These are phyloP conservation scores for Pichia cabralensis DNA, from an alignment of 805 yeast genomes.

Conservation along the genomic window DNA sequence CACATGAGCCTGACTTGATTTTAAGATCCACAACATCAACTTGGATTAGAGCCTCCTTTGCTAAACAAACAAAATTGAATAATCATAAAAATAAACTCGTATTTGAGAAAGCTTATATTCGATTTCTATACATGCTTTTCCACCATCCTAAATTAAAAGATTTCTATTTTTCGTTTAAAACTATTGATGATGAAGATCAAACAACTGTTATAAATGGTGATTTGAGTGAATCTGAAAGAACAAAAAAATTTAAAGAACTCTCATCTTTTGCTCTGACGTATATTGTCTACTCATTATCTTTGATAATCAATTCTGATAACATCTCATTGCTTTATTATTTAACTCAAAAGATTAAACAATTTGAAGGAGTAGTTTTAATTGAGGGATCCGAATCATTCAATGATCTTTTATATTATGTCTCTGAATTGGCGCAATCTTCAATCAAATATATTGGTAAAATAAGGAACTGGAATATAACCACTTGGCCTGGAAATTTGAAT, in stretches of 20 bases:
- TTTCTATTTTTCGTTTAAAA: constrained; percentile 17
- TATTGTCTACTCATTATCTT: constrained; percentile 47
- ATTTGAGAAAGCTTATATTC: constrained; percentile 57
- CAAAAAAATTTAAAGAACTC: constrained; percentile 15
- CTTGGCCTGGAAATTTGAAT: constrained; percentile 74
- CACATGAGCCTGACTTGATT: constrained; percentile 57
- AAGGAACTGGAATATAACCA: constrained; percentile 59
- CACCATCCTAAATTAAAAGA: constrained; percentile 62
- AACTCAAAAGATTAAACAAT: constrained; percentile 72
- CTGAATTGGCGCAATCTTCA: constrained; percentile 65
- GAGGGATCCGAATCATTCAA: constrained; percentile 19
- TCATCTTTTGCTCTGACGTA: constrained; percentile 48
- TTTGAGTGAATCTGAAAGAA: neutral
- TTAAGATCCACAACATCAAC: constrained; percentile 44
- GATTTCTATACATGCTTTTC: constrained; percentile 60
- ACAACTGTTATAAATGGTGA: too few relatives aligned
- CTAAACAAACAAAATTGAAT: constrained; percentile 20
- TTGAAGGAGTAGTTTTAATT: constrained; percentile 44
- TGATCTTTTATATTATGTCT: constrained; percentile 41
- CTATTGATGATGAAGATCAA: constrained; percentile 7
- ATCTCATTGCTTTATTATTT: constrained; percentile 65
- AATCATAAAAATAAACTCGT: constrained; percentile 31
- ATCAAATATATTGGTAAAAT: constrained; percentile 47
- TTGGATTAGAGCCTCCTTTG: constrained; percentile 61
- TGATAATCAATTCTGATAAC: constrained; percentile 55